Base-by-base conservation (phyloP, 1,284 basidiomycete genomes). In the Cutaneotrichosporon sp. region DNA sequence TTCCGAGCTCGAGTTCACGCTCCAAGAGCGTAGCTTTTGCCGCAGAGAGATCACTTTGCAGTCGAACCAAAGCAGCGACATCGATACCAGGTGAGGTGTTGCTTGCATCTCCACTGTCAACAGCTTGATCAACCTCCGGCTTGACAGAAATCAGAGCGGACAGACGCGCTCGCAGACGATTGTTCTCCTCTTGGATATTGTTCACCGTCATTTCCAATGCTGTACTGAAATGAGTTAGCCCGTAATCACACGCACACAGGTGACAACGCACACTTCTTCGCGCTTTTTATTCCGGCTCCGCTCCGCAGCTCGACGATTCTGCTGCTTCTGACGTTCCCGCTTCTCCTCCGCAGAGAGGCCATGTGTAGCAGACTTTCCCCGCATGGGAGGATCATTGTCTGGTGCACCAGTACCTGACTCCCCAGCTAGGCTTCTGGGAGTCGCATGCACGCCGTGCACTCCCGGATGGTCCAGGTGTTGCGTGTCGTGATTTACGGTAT, bases 251-350 rank as follows among this genome's bases (percentile, higher is more conserved):
- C 5, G 1, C 8, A n/a, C 10, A 31, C 19, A 19, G 20, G n/a
- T 6, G 27, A 11, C 10, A 9, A 45, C 74, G 61, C 48, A 74
- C 74, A 68, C 59, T 35, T 68, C 70, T 22, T 65, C 66, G 16
- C 64, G 52, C 52, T 68, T 68, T 63, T 74, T 74, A 11, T 61
- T 60, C 22, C 74, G 52, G 47, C 68, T 71, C 46, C 62, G 59
- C 54, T 71, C 65, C 1, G 74, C 74, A 0, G 74, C 74, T 17
- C 64, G 60, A 14, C 68, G 57, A 55, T 75, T 75, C 48, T 70
- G 69, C 33, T 64, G 64, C 56, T 63, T 68, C 51, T 68, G 65
- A 20, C 64, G 58, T 29, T 62, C 62, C 58, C 67, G 72, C 61
- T 70, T 73, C 53, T 74, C 64, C 25, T 63, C 59, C 2, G 45